These are phyloP conservation scores for Backusella australiensis DNA, from an alignment of 192 early-diverging fungal genomes.

Conservation along the genomic window DNA sequence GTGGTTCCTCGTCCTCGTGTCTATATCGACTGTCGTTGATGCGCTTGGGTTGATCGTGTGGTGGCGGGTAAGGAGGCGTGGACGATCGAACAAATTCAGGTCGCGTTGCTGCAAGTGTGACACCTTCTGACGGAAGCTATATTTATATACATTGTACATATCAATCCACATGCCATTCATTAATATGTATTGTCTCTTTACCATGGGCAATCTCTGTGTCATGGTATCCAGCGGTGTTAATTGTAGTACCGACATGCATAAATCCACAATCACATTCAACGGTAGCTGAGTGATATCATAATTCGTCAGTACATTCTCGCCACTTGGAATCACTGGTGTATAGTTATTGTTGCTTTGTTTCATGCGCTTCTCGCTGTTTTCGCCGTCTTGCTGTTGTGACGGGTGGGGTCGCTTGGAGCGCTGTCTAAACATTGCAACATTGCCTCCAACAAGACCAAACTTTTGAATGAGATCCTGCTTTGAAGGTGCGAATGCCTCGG, in stretches of 20 bases:
- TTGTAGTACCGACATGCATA: slow-evolving; percentile 32
- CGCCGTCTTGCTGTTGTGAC: background rate
- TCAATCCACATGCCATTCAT: background rate
- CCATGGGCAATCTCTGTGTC: slow-evolving; percentile 14
- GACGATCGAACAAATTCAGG: background rate
- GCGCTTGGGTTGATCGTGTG: slow-evolving; percentile 8
- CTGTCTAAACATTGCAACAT: slow-evolving; percentile 24
- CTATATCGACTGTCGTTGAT: background rate
- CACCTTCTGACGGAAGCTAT: background rate
- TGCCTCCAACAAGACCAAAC: slow-evolving; percentile 31
- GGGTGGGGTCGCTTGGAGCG: background rate
- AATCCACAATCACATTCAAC: slow-evolving; percentile 25
- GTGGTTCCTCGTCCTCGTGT: background rate
- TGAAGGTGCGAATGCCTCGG: slow-evolving; percentile 19
- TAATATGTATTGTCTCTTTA: background rate
- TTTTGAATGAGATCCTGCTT: slow-evolving; percentile 24
- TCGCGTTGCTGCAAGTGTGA: background rate
- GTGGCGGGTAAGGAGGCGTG: slow-evolving; percentile 14
- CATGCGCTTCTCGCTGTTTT: slow-evolving; percentile 16
- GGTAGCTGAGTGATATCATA: slow-evolving; percentile 30
- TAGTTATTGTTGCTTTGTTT: background rate
- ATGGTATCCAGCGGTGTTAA: slow-evolving; percentile 28
- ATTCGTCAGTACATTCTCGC: slow-evolving; percentile 6
- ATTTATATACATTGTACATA: background rate
- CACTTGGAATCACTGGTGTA: background rate